A percentile compares a stretch with the other conserved stretches of the same genome.
Evolutionary conservation across 768 basidiomycete genomes (phyloP).

Genomic region (Boletales sp.): DNA sequence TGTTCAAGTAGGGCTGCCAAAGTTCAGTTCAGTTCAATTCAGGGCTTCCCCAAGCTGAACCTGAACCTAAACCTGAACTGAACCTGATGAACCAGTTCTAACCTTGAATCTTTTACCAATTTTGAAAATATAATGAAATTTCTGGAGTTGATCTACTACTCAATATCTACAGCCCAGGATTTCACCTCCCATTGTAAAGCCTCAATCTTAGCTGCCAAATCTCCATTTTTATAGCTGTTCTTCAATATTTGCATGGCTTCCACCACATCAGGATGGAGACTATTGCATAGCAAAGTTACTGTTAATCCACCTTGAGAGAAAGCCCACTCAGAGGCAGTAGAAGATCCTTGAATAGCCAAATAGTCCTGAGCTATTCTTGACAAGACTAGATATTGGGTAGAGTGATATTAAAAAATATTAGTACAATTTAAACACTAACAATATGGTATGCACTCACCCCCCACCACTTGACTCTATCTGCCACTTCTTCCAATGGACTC

Average conservation of each 20-base stretch:
- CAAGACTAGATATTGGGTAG: background rate
- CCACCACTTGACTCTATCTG: too few relatives aligned
- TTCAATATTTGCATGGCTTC: background rate
- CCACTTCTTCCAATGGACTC: too few relatives aligned
- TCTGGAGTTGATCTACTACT: too few relatives aligned
- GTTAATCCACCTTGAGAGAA: conserved; percentile 17
- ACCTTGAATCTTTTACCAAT: too few relatives aligned
- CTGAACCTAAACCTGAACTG: background rate
- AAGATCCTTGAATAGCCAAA: conserved; percentile 28
- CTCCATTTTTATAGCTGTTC: background rate
- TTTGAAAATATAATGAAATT: too few relatives aligned
- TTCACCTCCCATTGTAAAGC: background rate
- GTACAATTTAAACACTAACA: too few relatives aligned
- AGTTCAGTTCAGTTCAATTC: conserved; percentile 29
- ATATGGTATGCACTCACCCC: too few relatives aligned
- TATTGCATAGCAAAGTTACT: background rate
- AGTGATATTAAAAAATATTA: background rate
- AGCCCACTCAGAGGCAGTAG: conserved; percentile 24
- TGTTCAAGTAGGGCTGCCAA: background rate
- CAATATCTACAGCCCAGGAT: too few relatives aligned
- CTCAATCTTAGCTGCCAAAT: background rate
- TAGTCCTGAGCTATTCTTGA: conserved; percentile 8
- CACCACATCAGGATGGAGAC: background rate
- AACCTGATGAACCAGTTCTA: background rate
- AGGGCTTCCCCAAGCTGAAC: background rate